These are phyloP conservation scores for Chalciporus chontae DNA, from an alignment of 768 basidiomycete species.

Conservation along the genomic window DNA sequence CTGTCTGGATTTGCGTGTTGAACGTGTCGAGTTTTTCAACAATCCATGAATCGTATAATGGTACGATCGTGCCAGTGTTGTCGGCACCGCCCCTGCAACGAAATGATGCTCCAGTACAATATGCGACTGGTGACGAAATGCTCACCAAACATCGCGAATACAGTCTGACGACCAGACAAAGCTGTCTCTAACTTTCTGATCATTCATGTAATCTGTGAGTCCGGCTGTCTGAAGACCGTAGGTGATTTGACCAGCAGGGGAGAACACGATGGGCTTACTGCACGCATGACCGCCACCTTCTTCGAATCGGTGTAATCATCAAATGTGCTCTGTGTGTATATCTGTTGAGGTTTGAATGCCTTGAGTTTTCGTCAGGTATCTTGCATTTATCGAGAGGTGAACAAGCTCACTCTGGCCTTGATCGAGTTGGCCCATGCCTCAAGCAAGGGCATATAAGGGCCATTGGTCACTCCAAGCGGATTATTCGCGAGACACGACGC, in stretches of 20 bases:
- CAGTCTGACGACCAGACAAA: not conserved
- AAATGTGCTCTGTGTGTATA: not conserved
- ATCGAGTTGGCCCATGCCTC: not conserved
- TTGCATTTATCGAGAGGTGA: too few species aligned
- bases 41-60: not conserved
- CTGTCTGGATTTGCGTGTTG: not conserved
- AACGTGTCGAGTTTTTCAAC: not conserved
- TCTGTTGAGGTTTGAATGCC: not conserved
- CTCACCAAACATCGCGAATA: not conserved
- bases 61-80: not conserved
- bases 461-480: not conserved
- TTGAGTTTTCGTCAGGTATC: too few species aligned
- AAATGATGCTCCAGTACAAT: too few species aligned
- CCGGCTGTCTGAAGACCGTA: not conserved
- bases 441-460: not conserved
- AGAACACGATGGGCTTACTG: not conserved
- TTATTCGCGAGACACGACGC: not conserved
- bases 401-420: not conserved
- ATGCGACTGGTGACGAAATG: too few species aligned
- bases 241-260: too few species aligned
- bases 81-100: too few species aligned
- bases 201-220: not conserved
- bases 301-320: not conserved
- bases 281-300: not conserved
- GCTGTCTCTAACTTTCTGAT: not conserved